Percentiles rank a stretch among this genome's conserved stretches.
Conservation (phyloP, 1,139 yeast species). For the Suhomyces anneliseae region DNA sequence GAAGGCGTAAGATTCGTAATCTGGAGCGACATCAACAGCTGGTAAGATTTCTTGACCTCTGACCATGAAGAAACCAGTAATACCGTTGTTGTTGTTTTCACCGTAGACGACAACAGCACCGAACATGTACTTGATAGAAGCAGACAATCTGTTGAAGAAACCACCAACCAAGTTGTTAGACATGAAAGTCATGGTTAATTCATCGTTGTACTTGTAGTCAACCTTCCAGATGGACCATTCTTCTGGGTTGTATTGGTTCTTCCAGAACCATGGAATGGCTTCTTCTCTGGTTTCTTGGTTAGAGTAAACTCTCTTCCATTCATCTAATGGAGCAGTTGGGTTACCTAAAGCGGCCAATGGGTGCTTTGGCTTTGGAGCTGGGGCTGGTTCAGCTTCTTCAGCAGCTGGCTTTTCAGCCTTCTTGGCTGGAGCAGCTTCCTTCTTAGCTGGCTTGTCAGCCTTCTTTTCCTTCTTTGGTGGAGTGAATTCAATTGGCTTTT, state of each 20-base stretch:
- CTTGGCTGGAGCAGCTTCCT: slow-evolving; percentile 49
- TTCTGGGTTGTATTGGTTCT: slow-evolving; percentile 79
- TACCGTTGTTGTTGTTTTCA: slow-evolving; percentile 98
- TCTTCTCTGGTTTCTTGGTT: slow-evolving; percentile 95
- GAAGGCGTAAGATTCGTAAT: slow-evolving; percentile 75
- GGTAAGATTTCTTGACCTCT: slow-evolving; percentile 92
- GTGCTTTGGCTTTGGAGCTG: slow-evolving; percentile 77
- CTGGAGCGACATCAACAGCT: slow-evolving; percentile 99
- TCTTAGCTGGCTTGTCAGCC: slow-evolving; percentile 63
- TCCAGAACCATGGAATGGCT: slow-evolving; percentile 98
- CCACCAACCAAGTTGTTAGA: slow-evolving; percentile 98
- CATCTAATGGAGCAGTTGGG: slow-evolving; percentile 74
- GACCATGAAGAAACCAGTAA: slow-evolving; percentile 89
- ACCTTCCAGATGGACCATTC: slow-evolving; percentile 97
- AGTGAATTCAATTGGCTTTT: slow-evolving; percentile 63
- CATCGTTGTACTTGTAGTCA: slow-evolving; percentile 97
- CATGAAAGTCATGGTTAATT: slow-evolving; percentile 95
- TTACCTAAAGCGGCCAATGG: slow-evolving; percentile 85
- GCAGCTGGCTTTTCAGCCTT: slow-evolving; percentile 35
- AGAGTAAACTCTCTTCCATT: slow-evolving; percentile 96
- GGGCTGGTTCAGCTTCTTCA: slow-evolving; percentile 31
- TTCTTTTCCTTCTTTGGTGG: slow-evolving; percentile 85
- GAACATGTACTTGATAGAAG: slow-evolving; percentile 90
- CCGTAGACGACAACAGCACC: slow-evolving; percentile 95
- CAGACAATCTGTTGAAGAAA: slow-evolving; percentile 93